Conservation (phyloP, 495 filamentous ascomycete genomes). For the Penicillium angulare region DNA sequence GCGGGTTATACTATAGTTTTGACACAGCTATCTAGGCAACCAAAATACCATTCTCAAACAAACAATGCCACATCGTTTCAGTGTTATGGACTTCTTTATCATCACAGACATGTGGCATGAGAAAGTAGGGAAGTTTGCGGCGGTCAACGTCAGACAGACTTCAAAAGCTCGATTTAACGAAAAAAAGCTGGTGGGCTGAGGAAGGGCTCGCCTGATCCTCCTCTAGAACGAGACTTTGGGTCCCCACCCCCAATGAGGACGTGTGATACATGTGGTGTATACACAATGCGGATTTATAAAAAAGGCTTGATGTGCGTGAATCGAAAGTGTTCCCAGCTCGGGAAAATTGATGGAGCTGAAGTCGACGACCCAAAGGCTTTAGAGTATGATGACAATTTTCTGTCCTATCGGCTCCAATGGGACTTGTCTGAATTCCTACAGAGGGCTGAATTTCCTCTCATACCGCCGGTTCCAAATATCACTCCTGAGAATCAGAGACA, state of each 20-base stretch:
- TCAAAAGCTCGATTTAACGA: constrained; percentile 61
- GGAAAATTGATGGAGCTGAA: constrained; percentile 32
- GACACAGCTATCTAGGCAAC: constrained; percentile 37
- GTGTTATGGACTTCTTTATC: constrained; percentile 69
- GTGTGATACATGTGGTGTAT: constrained; percentile 41
- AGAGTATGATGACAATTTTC: constrained; percentile 56
- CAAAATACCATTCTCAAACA: constrained; percentile 50
- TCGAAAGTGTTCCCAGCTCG: constrained; percentile 55
- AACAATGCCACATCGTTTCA: constrained; percentile 61
- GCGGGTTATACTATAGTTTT: constrained; percentile 5
- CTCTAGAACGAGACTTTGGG: constrained; percentile 13
- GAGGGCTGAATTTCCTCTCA: background rate
- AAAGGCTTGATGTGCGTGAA: constrained; percentile 73
- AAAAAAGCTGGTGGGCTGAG: constrained; percentile 73
- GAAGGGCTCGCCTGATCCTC: constrained; percentile 23
- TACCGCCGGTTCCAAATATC: background rate
- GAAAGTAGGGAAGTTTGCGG: constrained; percentile 38
- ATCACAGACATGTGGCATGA: constrained; percentile 76
- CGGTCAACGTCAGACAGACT: constrained; percentile 63
- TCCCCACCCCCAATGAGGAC: constrained; percentile 14
- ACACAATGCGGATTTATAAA: constrained; percentile 48
- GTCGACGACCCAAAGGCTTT: constrained; percentile 32
- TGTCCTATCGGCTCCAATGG: constrained; percentile 37
- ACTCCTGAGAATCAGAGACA: background rate
- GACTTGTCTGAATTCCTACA: background rate